These are phyloP conservation scores for Fusarium brevicatenulatum DNA, from an alignment of 2,329 filamentous ascomycete genomes.

Conservation along the genomic window DNA sequence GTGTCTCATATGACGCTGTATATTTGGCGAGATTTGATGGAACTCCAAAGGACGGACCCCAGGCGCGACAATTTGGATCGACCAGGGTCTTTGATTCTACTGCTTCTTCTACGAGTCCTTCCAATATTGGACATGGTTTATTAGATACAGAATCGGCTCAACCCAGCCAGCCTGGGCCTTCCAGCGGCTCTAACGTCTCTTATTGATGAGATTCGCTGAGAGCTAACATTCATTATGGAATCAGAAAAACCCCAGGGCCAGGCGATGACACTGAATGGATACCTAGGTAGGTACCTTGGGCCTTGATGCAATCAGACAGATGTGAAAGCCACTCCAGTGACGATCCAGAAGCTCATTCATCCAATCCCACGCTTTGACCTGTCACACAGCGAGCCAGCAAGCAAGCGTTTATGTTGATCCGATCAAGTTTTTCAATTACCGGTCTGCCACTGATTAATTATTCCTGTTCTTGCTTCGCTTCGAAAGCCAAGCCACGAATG, in stretches of 20 bases:
- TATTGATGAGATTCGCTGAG: not conserved
- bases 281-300: not conserved
- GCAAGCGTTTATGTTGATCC: not conserved
- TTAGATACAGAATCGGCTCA: not conserved
- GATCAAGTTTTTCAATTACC: not conserved
- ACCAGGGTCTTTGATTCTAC: conserved; percentile 22
- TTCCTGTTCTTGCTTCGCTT: not conserved
- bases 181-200: not conserved
- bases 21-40: conserved; percentile 34
- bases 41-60: conserved; percentile 10
- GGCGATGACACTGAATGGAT: not conserved
- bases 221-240: not conserved
- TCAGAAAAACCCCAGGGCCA: not conserved
- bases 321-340: not conserved
- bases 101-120: conserved; percentile 31
- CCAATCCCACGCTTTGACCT: conserved; percentile 25
- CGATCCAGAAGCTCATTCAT: not conserved
- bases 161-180: conserved; percentile 3
- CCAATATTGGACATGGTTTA: conserved; percentile 25
- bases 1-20: conserved; percentile 27
- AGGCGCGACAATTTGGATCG: conserved; percentile 12
- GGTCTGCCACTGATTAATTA: conserved; percentile 1
- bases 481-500: conserved; percentile 7
- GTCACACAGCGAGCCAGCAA: not conserved
- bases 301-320: not conserved